Evolutionary conservation across 129 eudicot species (phyloP), one percentile per base, ranked within the genome.

Genomic region (Mikania micrantha): DNA sequence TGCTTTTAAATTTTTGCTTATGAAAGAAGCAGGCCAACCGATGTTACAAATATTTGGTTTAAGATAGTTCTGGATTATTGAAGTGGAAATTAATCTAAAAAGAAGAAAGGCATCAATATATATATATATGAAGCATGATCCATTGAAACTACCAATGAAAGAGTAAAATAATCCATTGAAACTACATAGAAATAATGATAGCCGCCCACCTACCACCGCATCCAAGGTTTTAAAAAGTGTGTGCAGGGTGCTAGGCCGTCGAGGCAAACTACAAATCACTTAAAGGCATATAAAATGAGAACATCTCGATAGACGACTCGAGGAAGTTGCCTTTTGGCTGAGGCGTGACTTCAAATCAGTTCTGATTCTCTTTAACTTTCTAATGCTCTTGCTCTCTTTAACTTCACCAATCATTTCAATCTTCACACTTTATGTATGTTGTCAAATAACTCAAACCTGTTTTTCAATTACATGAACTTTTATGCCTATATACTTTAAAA

Each of bases 341-440:
- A 15, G n/a, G 17, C 19, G 13, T 12, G 15, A 19, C 15, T 42
- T 42, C 7, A 42, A 19, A 19, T 42, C 20, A 7, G 68, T 70
- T 29, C 60, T 21, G 38, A 53, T 70, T 60, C 28, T 75, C 66
- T 62, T 44, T 50, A 48, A 58, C 66, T 41, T 71, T 24, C 67
- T 20, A 27, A 7, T 54, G 29, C 29, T 36, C 49, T 39, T 64
- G 12, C 62, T 57, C 69, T 66, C 54, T 62, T 35, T 25, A 32
- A 39, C 60, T 65, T 70, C 66, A 71, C 65, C 66, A 69, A 72
- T 38, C 64, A 45, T 7, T 52, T 74, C 78, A 10, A 15, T 48
- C 70, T 40, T 53, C 59, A 52, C 38, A 22, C 41, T 62, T 44
- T 44, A 64, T 68, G 68, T 77, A 42, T 56, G 36, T 77, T 66